phyloP scores from a whole-genome alignment of 345 rosid genomes.

The Capsella bursapastoris region DNA sequence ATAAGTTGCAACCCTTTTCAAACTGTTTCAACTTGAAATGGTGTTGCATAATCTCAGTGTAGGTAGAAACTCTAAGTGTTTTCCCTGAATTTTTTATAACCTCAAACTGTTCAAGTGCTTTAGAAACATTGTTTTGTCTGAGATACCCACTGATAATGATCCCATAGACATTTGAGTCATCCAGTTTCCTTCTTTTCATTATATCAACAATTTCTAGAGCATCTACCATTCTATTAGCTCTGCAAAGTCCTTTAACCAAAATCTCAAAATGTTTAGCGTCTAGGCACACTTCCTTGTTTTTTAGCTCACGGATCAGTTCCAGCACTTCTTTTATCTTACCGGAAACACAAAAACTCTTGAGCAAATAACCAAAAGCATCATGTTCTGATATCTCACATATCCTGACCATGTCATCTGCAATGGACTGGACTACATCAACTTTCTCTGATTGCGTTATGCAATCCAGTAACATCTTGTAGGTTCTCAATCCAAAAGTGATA shows the following conservation, averaged over 20 bases:
- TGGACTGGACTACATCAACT: constrained; percentile 52
- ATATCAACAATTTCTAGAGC: constrained; percentile 75
- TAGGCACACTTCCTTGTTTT: constrained; percentile 52
- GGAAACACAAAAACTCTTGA: constrained; percentile 70
- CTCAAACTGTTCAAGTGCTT: constrained; percentile 64
- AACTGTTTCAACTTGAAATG: constrained; percentile 61
- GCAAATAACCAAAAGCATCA: constrained; percentile 56
- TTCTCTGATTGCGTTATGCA: constrained; percentile 56
- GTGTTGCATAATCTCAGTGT: constrained; percentile 71
- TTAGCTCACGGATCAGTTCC: constrained; percentile 64
- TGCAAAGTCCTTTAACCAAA: constrained; percentile 75
- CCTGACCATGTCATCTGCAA: constrained; percentile 68
- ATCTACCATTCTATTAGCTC: constrained; percentile 66
- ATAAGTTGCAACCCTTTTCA: constrained; percentile 60
- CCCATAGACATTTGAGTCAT: constrained; percentile 57
- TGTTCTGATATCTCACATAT: constrained; percentile 55
- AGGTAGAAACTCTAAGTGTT: constrained; percentile 57
- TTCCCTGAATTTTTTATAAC: constrained; percentile 59
- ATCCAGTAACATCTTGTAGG: constrained; percentile 61
- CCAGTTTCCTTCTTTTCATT: constrained; percentile 62
- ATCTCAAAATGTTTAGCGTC: constrained; percentile 61
- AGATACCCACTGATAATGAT: constrained; percentile 64
- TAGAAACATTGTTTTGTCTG: constrained; percentile 56
- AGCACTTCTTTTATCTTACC: constrained; percentile 79
- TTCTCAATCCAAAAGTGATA: constrained; percentile 55